A percentile compares a stretch with the other conserved stretches of the same genome.
phyloP scores from a whole-genome alignment of 768 basidiomycete genomes.

The Pholiota molesta region DNA sequence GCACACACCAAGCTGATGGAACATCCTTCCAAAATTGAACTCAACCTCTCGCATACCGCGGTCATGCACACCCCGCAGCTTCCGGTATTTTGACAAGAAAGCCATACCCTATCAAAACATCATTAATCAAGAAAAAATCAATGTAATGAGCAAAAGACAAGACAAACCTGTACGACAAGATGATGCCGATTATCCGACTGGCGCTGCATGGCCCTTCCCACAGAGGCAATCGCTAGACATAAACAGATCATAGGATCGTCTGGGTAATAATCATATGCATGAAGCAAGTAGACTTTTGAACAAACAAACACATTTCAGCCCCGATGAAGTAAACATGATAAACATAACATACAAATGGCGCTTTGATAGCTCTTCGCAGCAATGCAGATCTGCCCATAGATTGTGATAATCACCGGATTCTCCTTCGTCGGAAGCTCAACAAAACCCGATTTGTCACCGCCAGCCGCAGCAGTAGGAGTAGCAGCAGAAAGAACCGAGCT shows the following conservation, averaged over 20 bases:
- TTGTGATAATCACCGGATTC: conserved; percentile 68
- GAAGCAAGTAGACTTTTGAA: conserved; percentile 77
- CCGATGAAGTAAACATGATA: not conserved
- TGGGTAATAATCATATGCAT: conserved; percentile 84
- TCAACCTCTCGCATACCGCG: conserved; percentile 75
- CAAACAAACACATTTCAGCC: not conserved
- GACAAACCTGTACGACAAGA: conserved; percentile 66
- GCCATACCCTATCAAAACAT: conserved; percentile 61
- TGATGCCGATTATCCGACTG: conserved; percentile 95
- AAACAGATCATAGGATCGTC: conserved; percentile 88
- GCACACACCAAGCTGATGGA: conserved; percentile 85
- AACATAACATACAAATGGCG: conserved; percentile 74
- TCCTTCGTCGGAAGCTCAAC: conserved; percentile 63
- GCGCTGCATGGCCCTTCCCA: conserved; percentile 90
- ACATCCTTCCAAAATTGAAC: conserved; percentile 89
- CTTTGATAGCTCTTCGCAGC: conserved; percentile 87
- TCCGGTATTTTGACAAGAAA: conserved; percentile 81
- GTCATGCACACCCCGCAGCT: conserved; percentile 49
- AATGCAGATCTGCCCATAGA: conserved; percentile 87
- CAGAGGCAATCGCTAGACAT: conserved; percentile 78
- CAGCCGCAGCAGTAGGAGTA: conserved; percentile 16
- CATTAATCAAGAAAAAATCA: not conserved
- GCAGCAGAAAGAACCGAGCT: too few relatives aligned
- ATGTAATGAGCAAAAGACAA: not conserved
- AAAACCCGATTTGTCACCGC: conserved; percentile 13